Base-by-base conservation (phyloP, 1,139 yeast species). In the Debaryomyces sp. region DNA sequence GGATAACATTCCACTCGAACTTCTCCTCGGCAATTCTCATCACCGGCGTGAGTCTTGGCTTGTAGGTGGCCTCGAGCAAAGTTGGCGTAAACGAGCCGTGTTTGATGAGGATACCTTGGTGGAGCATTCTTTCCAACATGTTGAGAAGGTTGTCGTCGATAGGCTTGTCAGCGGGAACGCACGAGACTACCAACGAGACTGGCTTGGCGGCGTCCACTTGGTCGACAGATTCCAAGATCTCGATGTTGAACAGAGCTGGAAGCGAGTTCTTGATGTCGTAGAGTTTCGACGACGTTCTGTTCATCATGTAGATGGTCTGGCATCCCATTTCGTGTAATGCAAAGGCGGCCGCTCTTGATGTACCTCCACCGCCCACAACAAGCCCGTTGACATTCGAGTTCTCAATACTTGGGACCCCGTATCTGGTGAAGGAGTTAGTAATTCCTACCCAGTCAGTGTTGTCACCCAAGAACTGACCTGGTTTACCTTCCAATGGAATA, bases 371-470 rank as follows among this genome's bases (percentile, higher is more conserved):
- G 44, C 99, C 99, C 56, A 94, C 75, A 46, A 94, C 87, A 52
- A 94, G 73, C 38, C 91, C 95, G 49, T 77, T 74, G 17, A 75
- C 67, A 6, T 64, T 56, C 13, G 63, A 52, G 44, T 64, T 58
- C 15, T 62, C 64, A 48, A 70, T 55, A 39, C 71, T 69, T 32
- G 88, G 82, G 30, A 84, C 84, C 9, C 94, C 94, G 50, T 78
- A 76, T 51, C 78, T 68, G 38, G 71, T 63, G 58, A 90, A 83
- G 1, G 96, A 82, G 54, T 86, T 80, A 43, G 76, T 77, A 57
- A 95, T 88, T 21, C 99, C 99, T 48, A 85, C 72, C 96, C 97
- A 94, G 67, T 95, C 99, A 41, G 99, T 95, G 70, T 95, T 95
- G 59, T 89, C 95, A 52, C 98, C 99, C 48, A 71, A 67, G 47